A percentile compares a stretch with the other conserved stretches of the same genome.
These are phyloP conservation scores for Pseudocercospora ulei DNA, from an alignment of 2,329 filamentous ascomycete species.

Conservation along the genomic window DNA sequence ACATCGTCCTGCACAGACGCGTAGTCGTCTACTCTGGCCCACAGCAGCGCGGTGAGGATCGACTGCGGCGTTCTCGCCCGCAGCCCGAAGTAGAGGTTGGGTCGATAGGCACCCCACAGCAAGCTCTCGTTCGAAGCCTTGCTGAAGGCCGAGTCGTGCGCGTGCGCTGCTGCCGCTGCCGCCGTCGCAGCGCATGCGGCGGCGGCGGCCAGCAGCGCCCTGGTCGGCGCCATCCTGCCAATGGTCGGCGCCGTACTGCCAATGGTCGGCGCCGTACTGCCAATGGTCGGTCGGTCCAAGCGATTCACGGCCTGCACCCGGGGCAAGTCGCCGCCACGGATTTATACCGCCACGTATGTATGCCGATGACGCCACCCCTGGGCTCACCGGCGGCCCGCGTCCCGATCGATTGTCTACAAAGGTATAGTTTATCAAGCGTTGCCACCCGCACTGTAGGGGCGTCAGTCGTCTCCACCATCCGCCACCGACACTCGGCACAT, in stretches of 20 bases:
- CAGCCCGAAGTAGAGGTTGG: slow-evolving; percentile 89
- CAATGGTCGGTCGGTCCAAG: slow-evolving; percentile 17
- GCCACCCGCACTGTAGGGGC: slow-evolving; percentile 15
- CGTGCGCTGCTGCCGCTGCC: slow-evolving; percentile 16
- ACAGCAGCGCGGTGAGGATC: slow-evolving; percentile 73
- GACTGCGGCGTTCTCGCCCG: slow-evolving; percentile 72
- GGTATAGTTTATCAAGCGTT: too few species aligned
- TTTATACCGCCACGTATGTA: too few species aligned
- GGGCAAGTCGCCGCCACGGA: not conserved
- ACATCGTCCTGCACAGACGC: slow-evolving; percentile 65
- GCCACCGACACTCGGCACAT: not conserved
- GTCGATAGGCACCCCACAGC: slow-evolving; percentile 90
- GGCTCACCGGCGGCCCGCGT: too few species aligned
- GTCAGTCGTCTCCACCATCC: too few species aligned
- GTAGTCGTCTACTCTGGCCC: slow-evolving; percentile 76
- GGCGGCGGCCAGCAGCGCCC: slow-evolving; percentile 22
- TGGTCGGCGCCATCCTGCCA: slow-evolving; percentile 23
- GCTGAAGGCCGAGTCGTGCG: slow-evolving; percentile 29
- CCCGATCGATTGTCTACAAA: too few species aligned
- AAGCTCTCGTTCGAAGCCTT: slow-evolving; percentile 66
- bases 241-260: slow-evolving; percentile 21
- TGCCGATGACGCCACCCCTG: too few species aligned
- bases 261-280: slow-evolving; percentile 22
- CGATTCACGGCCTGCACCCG: slow-evolving; percentile 1
- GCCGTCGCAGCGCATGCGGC: slow-evolving; percentile 20